These are phyloP conservation scores for Dioscorea zingiberensis DNA, from an alignment of 106 monocot genomes.

Conservation along the genomic window DNA sequence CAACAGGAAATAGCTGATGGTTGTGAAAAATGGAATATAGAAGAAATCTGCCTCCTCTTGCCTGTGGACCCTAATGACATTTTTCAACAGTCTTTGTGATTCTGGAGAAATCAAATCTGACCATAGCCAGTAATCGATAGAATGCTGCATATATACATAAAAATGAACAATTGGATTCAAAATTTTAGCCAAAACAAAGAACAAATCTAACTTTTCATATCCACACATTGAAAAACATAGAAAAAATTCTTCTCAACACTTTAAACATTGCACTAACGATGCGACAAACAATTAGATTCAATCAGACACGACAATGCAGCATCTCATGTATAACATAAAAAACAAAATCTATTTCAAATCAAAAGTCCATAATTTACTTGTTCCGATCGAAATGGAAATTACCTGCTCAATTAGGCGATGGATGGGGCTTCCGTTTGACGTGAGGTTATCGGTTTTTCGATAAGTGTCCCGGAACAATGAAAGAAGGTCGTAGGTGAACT, in stretches of 20 bases:
- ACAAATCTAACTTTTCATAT: neutral
- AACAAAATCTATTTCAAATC: neutral
- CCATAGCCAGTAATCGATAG: constrained; percentile 95
- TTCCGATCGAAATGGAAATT: neutral
- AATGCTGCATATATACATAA: constrained; percentile 58
- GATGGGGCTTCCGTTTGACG: constrained; percentile 91
- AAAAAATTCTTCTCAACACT: too few species aligned
- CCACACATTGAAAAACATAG: neutral
- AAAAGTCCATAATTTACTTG: neutral
- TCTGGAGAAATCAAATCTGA: constrained; percentile 83
- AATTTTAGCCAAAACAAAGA: neutral
- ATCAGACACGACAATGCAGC: too few species aligned
- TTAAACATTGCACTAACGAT: neutral
- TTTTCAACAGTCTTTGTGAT: constrained; percentile 76
- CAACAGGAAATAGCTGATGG: constrained; percentile 86
- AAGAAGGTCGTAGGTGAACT: constrained; percentile 85
- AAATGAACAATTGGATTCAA: too few species aligned
- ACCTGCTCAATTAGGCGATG: constrained; percentile 94
- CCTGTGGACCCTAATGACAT: constrained; percentile 59
- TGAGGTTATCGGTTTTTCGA: constrained; percentile 61
- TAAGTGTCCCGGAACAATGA: constrained; percentile 57
- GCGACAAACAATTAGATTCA: neutral
- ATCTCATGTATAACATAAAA: too few species aligned
- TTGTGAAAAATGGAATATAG: constrained; percentile 97
- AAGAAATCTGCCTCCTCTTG: constrained; percentile 96